Conservation (phyloP, 1,284 basidiomycete genomes). For the Ceratobasidium sp. region DNA sequence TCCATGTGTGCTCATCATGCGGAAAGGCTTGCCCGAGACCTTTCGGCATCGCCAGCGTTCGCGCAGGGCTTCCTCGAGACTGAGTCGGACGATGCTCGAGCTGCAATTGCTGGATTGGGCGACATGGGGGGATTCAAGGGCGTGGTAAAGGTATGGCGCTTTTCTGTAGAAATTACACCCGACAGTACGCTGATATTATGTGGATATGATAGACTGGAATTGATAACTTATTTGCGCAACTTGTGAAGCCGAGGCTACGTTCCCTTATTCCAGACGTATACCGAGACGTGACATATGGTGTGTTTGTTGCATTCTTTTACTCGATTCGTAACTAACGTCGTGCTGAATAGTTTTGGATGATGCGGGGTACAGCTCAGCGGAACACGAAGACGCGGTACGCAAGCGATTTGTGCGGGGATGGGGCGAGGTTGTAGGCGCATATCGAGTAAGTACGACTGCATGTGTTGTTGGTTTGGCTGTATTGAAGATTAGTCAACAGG, state of each 20-base stretch:
- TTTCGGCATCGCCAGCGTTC: slow-evolving; percentile 66
- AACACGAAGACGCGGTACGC: slow-evolving; percentile 84
- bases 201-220: slow-evolving; percentile 72
- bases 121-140: slow-evolving; percentile 31
- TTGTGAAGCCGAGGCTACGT: slow-evolving; percentile 85
- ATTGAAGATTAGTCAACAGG: slow-evolving; percentile 66
- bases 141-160: slow-evolving; percentile 29
- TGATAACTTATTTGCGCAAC: slow-evolving; percentile 93
- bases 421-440: slow-evolving; percentile 85
- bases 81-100: slow-evolving; percentile 62
- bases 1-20: slow-evolving; percentile 63
- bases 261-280: slow-evolving; percentile 88
- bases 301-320: not conserved
- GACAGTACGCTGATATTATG: slow-evolving; percentile 44
- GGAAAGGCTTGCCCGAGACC: slow-evolving; percentile 79
- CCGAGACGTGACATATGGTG: slow-evolving; percentile 81
- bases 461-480: slow-evolving; percentile 3
- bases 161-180: slow-evolving; percentile 51
- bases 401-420: slow-evolving; percentile 90
- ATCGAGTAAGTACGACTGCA: slow-evolving; percentile 66
- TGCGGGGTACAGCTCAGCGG: slow-evolving; percentile 82
- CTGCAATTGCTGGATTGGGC: slow-evolving; percentile 5
- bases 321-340: not conserved
- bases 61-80: slow-evolving; percentile 73
- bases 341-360: slow-evolving; percentile 75